Evolutionary conservation across 225 moss, liverwort and hornwort genomes (phyloP).

Genomic region (Pleurozium schreberi): DNA sequence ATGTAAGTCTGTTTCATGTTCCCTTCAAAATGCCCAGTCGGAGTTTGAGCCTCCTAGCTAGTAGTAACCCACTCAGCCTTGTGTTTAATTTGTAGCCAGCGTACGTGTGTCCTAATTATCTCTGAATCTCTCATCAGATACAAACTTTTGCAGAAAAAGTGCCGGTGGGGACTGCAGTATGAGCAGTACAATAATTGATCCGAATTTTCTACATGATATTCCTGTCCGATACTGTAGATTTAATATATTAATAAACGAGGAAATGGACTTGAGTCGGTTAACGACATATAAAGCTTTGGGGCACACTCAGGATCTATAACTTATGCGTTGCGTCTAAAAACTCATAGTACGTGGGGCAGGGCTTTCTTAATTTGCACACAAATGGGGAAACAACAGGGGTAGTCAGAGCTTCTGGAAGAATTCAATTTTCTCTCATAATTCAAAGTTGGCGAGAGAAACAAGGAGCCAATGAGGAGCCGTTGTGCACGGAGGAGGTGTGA

Average conservation of each 20-base stretch:
- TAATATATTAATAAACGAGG: background rate
- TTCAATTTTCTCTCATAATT: too few species aligned
- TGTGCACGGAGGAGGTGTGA: too few species aligned
- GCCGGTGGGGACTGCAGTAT: background rate
- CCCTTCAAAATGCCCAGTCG: too few species aligned
- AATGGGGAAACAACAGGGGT: too few species aligned
- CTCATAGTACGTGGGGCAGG: too few species aligned
- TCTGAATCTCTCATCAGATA: background rate
- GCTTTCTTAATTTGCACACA: background rate
- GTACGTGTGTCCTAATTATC: background rate
- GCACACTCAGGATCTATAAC: background rate
- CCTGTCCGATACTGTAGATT: background rate
- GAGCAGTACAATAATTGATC: background rate
- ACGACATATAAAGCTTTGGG: background rate
- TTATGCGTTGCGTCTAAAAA: too few species aligned
- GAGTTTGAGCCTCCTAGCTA: too few species aligned
- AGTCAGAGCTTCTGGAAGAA: too few species aligned
- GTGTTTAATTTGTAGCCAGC: background rate
- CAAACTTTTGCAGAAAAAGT: background rate
- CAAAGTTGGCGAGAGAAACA: too few species aligned
- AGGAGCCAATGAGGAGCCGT: too few species aligned
- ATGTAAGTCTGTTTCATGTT: too few species aligned
- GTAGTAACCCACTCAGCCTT: background rate
- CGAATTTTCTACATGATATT: too few species aligned
- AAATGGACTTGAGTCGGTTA: background rate